Base-by-base conservation (phyloP, 1,284 basidiomycete species). In the Fistulina hepatica region DNA sequence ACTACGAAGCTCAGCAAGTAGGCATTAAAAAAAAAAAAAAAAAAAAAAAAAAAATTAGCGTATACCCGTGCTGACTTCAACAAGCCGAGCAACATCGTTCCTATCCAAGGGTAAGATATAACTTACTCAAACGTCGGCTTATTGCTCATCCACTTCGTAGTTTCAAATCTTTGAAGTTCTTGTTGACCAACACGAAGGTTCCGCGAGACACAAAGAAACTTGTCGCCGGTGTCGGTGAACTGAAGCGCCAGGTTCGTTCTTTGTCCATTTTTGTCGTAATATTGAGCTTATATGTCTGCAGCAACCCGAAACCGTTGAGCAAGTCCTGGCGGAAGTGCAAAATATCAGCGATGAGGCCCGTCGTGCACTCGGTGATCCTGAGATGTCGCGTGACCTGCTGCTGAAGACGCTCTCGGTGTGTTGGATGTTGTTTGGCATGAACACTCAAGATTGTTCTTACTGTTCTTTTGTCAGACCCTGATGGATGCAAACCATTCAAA, bases 181-280 rank as follows among this genome's bases (percentile, higher is more conserved):
- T 99, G 36, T 67, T 99, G 46, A 93, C 90, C 34, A 90, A 99
- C 60, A 94, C 93, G 15, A 81, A 82, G 50, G 78, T 98, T 2
- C 81, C 89, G 27, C 70, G 95, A 46, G 86, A 97, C 58, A 97
- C 95, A 5, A 98, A 97, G 63, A 76, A 79, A 46, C 73, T 99
- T 21, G 94, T 99, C 1, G 91, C 90, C 4, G 80, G 80, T 25
- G 95, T 98, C 19, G 75, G 73, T 5, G 65, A 71, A 49, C 78
- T 78, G 60, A 90, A 86, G 56, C 11, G 54, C n/a, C n/a, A n/a
- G n/a, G n/a, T n/a, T n/a, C n/a, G n/a, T n/a, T n/a, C n/a, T n/a
- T n/a, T n/a, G n/a, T n/a, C n/a, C n/a, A n/a, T n/a, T n/a, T n/a
- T n/a, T n/a, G n/a, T n/a, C n/a, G n/a, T n/a, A n/a, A n/a, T n/a